Evolutionary conservation across 805 yeast species (phyloP).

Genomic region (Metschnikowia lachancei): DNA sequence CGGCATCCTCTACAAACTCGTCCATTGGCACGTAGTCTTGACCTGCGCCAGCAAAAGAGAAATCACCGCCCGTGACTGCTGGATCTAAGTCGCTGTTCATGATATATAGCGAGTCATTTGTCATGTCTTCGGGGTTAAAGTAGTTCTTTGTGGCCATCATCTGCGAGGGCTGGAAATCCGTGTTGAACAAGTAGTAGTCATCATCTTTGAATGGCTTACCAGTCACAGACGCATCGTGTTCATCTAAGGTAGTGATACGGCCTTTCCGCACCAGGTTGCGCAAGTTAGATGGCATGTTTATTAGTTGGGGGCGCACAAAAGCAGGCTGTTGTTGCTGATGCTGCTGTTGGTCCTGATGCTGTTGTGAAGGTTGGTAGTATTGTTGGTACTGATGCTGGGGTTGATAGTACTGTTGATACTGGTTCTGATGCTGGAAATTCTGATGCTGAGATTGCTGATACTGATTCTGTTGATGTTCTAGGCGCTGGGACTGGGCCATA

Average conservation of each 20-base stretch:
- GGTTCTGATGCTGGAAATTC: neutral
- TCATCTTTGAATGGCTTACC: conserved; percentile 29
- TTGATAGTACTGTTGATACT: conserved; percentile 7
- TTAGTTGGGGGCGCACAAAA: conserved; percentile 15
- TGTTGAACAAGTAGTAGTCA: conserved; percentile 38
- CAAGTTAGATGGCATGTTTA: conserved; percentile 6
- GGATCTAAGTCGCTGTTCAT: conserved; percentile 17
- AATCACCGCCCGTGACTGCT: neutral
- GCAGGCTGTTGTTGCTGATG: conserved; percentile 1
- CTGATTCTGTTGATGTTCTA: neutral
- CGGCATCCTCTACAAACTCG: conserved; percentile 42
- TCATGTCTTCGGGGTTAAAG: conserved; percentile 25
- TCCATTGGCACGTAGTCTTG: conserved; percentile 33
- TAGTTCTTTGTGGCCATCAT: conserved; percentile 27
- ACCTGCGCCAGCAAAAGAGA: conserved; percentile 18
- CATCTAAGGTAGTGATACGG: conserved; percentile 34
- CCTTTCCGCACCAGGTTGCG: conserved; percentile 24
- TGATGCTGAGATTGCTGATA: neutral
- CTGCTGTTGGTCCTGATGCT: conserved; percentile 1
- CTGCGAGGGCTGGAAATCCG: conserved; percentile 43
- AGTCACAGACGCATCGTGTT: conserved; percentile 15
- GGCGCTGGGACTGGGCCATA: conserved; percentile 1
- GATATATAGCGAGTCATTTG: conserved; percentile 30
- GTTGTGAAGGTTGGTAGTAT: conserved; percentile 4
- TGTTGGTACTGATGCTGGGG: conserved; percentile 4